Percentiles rank a stretch among this genome's conserved stretches.
Conservation (phyloP, 2,329 filamentous ascomycete genomes). For the Neonectria punicea region DNA sequence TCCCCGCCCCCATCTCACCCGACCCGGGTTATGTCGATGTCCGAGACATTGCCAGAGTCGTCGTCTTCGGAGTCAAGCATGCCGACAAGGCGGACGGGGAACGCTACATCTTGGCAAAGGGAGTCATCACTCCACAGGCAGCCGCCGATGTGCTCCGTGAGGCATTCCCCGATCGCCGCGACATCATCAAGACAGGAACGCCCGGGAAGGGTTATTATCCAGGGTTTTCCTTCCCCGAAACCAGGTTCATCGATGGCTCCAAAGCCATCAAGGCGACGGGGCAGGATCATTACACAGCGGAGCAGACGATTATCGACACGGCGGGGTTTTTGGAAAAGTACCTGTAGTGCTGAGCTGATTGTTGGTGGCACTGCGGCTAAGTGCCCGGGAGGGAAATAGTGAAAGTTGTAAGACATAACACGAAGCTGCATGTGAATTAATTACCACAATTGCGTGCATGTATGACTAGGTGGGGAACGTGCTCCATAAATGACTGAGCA, state of each 20-base stretch:
- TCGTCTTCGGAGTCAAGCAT: conserved; percentile 36
- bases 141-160: conserved; percentile 40
- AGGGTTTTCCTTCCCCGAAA: conserved; percentile 23
- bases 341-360: conserved; percentile 18
- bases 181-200: conserved; percentile 35
- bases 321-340: conserved; percentile 37
- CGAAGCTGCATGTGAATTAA: neutral
- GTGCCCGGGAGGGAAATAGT: neutral
- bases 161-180: conserved; percentile 32
- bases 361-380: neutral
- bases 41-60: conserved; percentile 37
- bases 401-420: neutral
- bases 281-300: conserved; percentile 28
- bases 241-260: conserved; percentile 31
- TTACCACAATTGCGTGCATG: neutral
- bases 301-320: conserved; percentile 37
- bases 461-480: conserved; percentile 7
- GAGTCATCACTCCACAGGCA: conserved; percentile 35
- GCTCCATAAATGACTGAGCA: conserved; percentile 14
- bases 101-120: conserved; percentile 32
- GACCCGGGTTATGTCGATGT: conserved; percentile 36
- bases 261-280: conserved; percentile 33
- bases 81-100: conserved; percentile 33
- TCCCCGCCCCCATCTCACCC: conserved; percentile 27
- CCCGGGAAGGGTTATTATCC: conserved; percentile 35